Percentiles rank a stretch among this genome's conserved stretches.
These are phyloP conservation scores for Eimeria maxima DNA, from an alignment of 169 alveolate species.

Conservation along the genomic window DNA sequence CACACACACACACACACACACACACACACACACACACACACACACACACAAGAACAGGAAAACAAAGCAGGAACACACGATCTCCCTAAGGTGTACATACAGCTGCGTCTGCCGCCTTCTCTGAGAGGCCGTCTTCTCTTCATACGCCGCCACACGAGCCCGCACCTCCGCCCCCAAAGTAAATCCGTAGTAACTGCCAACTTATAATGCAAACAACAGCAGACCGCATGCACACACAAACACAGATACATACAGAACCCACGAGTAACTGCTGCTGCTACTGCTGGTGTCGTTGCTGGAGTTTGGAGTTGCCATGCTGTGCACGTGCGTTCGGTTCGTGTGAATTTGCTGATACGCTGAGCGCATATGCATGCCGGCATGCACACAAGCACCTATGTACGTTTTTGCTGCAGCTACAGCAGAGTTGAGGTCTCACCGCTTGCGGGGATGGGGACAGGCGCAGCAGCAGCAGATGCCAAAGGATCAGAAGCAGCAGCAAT, in stretches of 20 bases:
- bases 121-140: conserved; percentile 50
- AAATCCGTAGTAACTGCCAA: conserved; percentile 55
- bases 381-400: background rate
- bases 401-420: background rate
- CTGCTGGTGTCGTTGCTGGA: conserved; percentile 1
- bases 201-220: background rate
- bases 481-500: conserved; percentile 41
- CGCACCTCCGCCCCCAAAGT: conserved; percentile 23
- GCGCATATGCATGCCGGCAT: background rate
- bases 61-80: background rate
- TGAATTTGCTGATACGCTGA: background rate
- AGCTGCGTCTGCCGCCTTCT: conserved; percentile 36
- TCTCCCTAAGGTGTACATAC: background rate
- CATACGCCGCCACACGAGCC: conserved; percentile 45
- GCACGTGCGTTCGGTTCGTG: background rate
- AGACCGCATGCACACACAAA: too few species aligned
- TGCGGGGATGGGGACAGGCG: conserved; percentile 28
- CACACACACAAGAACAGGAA: background rate
- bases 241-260: background rate
- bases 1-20: background rate
- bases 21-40: background rate
- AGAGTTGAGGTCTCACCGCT: conserved; percentile 30
- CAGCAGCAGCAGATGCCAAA: background rate
- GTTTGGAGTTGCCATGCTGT: background rate
- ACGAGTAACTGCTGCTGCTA: background rate